Base-by-base conservation (phyloP, 2,329 filamentous ascomycete genomes). In the Phialemonium atrogriseum region DNA sequence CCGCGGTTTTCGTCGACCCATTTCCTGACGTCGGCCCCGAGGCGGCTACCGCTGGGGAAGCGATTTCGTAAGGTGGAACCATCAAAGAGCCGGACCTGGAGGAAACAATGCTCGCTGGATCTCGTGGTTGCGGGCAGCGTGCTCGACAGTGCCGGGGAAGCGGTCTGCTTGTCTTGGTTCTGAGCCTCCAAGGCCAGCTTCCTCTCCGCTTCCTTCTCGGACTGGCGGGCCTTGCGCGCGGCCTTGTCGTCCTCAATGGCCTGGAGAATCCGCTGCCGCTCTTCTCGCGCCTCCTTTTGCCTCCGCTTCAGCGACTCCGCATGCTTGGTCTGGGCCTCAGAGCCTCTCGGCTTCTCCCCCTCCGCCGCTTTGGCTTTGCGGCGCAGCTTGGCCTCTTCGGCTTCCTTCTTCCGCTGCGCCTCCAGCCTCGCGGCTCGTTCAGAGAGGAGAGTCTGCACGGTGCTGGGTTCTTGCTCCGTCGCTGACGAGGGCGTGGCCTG, bases 51-150 rank as follows among this genome's bases (percentile, higher is more conserved):
- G 14, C 77, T 73, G 9, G 74, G 62, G 53, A 95, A 94, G 12
- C 72, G 76, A 4, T 68, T 71, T 24, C 86, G 77, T 12, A 95
- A 72, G 2, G 78, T 87, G 9, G 78, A 80, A 8, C 89, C 89
- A 49, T 95, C 86, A 35, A 93, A 83, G 0, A 94, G 65, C 7
- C 88, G 75, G 12, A 94, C 73, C 47, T 91, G 85, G 1, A 95
- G 61, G 12, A 80, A 72, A 41, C 74, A 77, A 39, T 53, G 44
- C 22, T 55, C 52, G 40, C 38, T 48, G 29, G 39, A 42, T 30
- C 25, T 42, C 33, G 19, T 36, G 27, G 27, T 33, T 18, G 32
- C 38, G 30, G 16, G 40, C 51, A 28, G 43, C 45, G 54, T 30
- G 24, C 49, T 57, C 32, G 53, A 49, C 2, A 56, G 48, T 4